These are phyloP conservation scores for Carpinus fangiana DNA, from an alignment of 306 rosid genomes.

Conservation along the genomic window DNA sequence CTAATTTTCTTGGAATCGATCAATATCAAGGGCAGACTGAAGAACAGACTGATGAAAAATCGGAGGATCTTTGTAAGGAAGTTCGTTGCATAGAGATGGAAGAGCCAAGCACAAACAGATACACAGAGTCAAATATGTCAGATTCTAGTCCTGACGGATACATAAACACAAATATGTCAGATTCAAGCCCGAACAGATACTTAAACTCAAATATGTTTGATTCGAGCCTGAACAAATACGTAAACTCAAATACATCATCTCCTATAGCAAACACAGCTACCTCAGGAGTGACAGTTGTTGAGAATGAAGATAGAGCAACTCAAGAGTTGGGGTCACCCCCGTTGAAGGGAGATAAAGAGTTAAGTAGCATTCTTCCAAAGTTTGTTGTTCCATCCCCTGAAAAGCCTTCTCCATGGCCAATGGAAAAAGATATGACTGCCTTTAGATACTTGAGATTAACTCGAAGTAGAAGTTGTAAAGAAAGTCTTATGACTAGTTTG, in stretches of 20 bases:
- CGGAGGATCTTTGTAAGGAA: constrained; percentile 69
- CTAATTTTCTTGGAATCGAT: constrained; percentile 37
- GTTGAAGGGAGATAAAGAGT: constrained; percentile 37
- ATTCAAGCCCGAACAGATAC: constrained; percentile 35
- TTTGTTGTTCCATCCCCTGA: constrained; percentile 50
- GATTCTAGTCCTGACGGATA: constrained; percentile 46
- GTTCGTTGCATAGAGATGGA: constrained; percentile 79
- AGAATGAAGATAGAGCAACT: constrained; percentile 39
- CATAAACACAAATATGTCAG: constrained; percentile 23
- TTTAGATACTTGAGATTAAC: constrained; percentile 42
- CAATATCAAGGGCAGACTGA: constrained; percentile 40
- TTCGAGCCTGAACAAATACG: constrained; percentile 45
- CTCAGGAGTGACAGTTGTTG: constrained; percentile 41
- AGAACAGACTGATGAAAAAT: constrained; percentile 52
- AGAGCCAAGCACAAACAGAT: constrained; percentile 39
- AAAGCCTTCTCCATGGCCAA: constrained; percentile 42
- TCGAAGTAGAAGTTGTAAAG: constrained; percentile 82
- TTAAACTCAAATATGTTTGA: constrained; percentile 37
- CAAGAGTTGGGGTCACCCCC: constrained; percentile 38
- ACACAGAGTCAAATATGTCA: constrained; percentile 34
- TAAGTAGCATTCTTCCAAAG: constrained; percentile 34
- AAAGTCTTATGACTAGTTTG: constrained; percentile 48
- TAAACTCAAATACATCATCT: constrained; percentile 49
- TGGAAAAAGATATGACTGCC: constrained; percentile 32
- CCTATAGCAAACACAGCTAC: constrained; percentile 45